Conservation (phyloP, 345 rosid genomes). For the Bruguiera gymnorhiza region DNA sequence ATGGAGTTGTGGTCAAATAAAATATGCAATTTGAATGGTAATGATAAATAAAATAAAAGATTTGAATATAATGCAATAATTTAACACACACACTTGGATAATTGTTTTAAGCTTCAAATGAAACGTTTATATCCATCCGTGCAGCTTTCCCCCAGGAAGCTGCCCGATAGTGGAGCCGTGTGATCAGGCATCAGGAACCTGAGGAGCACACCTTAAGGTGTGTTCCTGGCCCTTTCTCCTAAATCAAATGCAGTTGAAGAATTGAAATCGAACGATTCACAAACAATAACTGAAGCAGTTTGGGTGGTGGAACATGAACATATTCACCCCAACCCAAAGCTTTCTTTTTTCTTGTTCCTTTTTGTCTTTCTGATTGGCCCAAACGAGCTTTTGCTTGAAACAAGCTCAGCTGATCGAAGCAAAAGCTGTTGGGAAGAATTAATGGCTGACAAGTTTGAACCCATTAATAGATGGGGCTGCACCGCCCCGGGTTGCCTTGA, state of each 20-base stretch:
- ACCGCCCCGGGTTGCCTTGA: conserved; percentile 69
- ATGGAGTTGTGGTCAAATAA: background rate
- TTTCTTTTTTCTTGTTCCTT: background rate
- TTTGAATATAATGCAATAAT: background rate
- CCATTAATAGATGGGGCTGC: conserved; percentile 57
- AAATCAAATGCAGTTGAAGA: conserved; percentile 55
- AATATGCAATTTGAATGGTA: background rate
- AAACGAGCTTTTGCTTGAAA: conserved; percentile 24
- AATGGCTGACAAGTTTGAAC: conserved; percentile 35
- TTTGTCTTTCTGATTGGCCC: conserved; percentile 11
- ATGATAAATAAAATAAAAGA: background rate
- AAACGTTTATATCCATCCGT: background rate
- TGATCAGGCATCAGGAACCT: background rate
- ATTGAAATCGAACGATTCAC: conserved; percentile 18
- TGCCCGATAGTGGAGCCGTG: background rate
- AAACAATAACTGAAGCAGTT: conserved; percentile 17
- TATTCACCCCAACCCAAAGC: conserved; percentile 23
- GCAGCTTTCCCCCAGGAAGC: conserved; percentile 15
- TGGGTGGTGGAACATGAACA: conserved; percentile 31
- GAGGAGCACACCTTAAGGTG: background rate
- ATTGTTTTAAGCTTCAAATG: background rate
- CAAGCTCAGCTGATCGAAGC: conserved; percentile 1
- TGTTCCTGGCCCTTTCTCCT: conserved; percentile 28
- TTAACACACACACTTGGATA: conserved; percentile 1
- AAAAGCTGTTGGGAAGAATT: conserved; percentile 35